Evolutionary conservation across 2,329 filamentous ascomycete genomes (phyloP), one percentile per base, ranked within the genome.

Genomic region (Penicillium griseofulvum): DNA sequence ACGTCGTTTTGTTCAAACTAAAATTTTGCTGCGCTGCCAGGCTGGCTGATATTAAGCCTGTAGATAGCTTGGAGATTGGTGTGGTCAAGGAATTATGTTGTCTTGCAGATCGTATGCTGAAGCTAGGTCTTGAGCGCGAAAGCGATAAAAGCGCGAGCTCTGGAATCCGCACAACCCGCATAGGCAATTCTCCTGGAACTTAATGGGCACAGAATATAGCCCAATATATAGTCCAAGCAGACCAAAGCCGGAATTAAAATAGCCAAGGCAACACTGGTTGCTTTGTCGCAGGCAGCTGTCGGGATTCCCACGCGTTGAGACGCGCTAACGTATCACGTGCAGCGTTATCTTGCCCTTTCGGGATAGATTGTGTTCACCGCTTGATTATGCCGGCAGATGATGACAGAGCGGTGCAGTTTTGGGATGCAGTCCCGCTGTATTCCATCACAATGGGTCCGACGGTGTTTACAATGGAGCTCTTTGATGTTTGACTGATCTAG

Each of bases 311-410:
- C 47, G 52, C 47, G 52, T 50, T 38, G 37, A 39, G 47, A 55
- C 47, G 52, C 52, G 52, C 47, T 45, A 53, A 24, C 3, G 3
- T 14, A 34, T 65, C 63, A 63, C 61, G 59, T 65, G 62, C 4
- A 24, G 4, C 10, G 43, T 17, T 33, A 61, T 63, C 39, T 61
- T 59, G 29, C 59, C 57, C 2, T 2, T 55, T 58, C 34, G 12
- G 54, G 58, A 38, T 52, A n/a, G 0, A 33, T 34, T 8, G 1
- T 1, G 0, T 29, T 55, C 55, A 69, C 69, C 69, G 69, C 68
- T 43, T 45, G 28, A 10, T 50, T 55, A 28, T 12, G 16, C 16
- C 6, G 55, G 69, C 69, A 72, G 59, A 69, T 67, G 28, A 38
- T 17, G 44, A 42, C 11, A 42, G 54, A 57, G 63, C 63, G 64